These are phyloP conservation scores for Austroboletus olivaceoglutinosus DNA, from an alignment of 1,284 basidiomycete species.

Conservation along the genomic window DNA sequence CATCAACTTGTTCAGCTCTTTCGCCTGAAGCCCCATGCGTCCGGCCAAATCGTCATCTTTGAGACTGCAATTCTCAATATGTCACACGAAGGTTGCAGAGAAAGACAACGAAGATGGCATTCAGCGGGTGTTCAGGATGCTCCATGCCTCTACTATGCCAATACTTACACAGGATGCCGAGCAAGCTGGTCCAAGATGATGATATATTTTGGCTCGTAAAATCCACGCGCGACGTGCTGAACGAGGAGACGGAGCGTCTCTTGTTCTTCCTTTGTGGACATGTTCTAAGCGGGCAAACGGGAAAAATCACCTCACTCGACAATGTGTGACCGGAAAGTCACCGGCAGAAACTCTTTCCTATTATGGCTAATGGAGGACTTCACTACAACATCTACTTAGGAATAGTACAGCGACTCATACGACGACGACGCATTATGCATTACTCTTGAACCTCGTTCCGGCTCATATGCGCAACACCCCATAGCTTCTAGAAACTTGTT, in stretches of 20 bases:
- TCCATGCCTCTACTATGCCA: constrained; percentile 22
- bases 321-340: neutral
- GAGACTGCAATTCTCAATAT: constrained; percentile 52
- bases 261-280: constrained; percentile 73
- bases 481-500: constrained; percentile 44
- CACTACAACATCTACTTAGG: too few species aligned
- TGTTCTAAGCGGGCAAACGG: constrained; percentile 22
- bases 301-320: neutral
- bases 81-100: constrained; percentile 20
- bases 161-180: constrained; percentile 87
- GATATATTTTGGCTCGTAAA: constrained; percentile 92
- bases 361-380: neutral
- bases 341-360: neutral
- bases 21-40: constrained; percentile 84
- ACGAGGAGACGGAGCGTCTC: constrained; percentile 78
- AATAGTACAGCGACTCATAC: neutral
- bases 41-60: constrained; percentile 92
- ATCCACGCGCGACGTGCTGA: constrained; percentile 89
- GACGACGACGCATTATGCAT: neutral
- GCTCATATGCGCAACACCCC: constrained; percentile 51
- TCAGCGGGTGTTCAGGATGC: constrained; percentile 16
- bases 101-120: constrained; percentile 17
- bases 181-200: constrained; percentile 93
- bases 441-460: constrained; percentile 15
- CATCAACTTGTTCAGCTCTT: constrained; percentile 92